A percentile compares a stretch with the other conserved stretches of the same genome.
Evolutionary conservation across 306 rosid species (phyloP).

Genomic region (Gillenia trifoliata): DNA sequence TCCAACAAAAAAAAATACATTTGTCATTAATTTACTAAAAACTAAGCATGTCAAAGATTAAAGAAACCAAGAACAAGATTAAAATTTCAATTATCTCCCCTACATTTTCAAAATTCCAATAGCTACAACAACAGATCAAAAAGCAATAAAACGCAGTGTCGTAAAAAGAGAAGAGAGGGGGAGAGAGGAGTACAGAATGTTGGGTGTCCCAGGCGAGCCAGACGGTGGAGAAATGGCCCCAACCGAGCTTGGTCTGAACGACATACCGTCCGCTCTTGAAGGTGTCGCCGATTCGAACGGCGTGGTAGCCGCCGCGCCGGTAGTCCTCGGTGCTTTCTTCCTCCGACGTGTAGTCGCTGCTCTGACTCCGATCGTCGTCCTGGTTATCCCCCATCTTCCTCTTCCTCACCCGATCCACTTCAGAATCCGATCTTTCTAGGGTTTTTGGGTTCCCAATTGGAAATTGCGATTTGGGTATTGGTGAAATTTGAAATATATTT

Average conservation of each 20-base stretch:
- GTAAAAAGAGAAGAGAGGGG: neutral
- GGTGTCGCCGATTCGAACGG: constrained; percentile 77
- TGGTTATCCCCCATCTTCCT: constrained; percentile 44
- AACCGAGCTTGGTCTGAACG: constrained; percentile 91
- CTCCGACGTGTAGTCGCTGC: constrained; percentile 93
- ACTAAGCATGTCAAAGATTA: neutral
- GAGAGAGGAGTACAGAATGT: constrained; percentile 35
- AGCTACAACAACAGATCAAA: neutral
- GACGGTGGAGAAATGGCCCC: constrained; percentile 99
- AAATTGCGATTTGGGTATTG: constrained; percentile 2
- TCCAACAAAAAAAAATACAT: neutral
- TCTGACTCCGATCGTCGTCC: constrained; percentile 51
- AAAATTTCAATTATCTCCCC: neutral
- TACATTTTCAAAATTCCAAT: neutral
- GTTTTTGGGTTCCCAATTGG: constrained; percentile 9
- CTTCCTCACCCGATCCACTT: neutral
- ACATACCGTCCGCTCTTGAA: constrained; percentile 69
- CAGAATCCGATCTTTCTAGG: constrained; percentile 13
- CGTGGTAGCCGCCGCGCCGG: constrained; percentile 95
- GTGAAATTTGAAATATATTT: constrained; percentile 8
- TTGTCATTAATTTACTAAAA: neutral
- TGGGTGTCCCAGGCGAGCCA: constrained; percentile 95
- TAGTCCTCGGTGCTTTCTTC: constrained; percentile 98
- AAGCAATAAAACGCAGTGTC: neutral
- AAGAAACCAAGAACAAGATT: neutral